Conservation (phyloP, 306 rosid genomes). For the Parietaria judaica region DNA sequence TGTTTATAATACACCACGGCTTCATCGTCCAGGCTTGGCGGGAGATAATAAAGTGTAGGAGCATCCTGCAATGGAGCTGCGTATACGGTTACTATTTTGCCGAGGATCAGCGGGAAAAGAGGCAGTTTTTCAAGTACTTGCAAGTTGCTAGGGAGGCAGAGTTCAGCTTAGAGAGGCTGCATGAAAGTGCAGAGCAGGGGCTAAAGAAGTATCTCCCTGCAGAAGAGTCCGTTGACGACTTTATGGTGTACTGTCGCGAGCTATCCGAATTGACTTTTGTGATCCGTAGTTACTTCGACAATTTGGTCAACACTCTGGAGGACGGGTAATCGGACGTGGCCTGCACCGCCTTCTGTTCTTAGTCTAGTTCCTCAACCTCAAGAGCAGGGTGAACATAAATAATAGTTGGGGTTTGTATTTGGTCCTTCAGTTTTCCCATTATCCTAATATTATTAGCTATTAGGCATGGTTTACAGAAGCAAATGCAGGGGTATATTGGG, state of each 20-base stretch:
- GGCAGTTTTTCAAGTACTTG: constrained; percentile 18
- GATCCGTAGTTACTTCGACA: constrained; percentile 28
- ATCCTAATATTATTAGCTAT: no score
- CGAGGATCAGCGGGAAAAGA: constrained; percentile 17
- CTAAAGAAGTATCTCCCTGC: background rate
- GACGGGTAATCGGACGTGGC: no score
- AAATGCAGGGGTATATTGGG: no score
- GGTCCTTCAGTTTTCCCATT: no score
- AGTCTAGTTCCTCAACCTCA: no score
- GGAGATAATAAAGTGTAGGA: constrained; percentile 43
- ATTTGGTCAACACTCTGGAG: constrained; percentile 55
- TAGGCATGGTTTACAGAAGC: no score
- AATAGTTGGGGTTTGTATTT: no score
- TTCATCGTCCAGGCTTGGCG: no score
- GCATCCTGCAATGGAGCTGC: constrained; percentile 47
- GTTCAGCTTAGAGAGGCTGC: constrained; percentile 30
- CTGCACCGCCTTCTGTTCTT: no score
- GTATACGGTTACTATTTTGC: constrained; percentile 45
- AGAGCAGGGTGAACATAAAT: no score
- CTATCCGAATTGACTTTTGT: constrained; percentile 13
- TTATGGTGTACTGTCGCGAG: background rate
- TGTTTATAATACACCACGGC: background rate
- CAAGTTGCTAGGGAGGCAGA: constrained; percentile 34
- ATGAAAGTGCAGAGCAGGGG: constrained; percentile 17
- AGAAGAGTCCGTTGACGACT: background rate